Evolutionary conservation across 2,329 filamentous ascomycete species (phyloP), one percentile per base, ranked within the genome.

Genomic region (Colletotrichum magnum): DNA sequence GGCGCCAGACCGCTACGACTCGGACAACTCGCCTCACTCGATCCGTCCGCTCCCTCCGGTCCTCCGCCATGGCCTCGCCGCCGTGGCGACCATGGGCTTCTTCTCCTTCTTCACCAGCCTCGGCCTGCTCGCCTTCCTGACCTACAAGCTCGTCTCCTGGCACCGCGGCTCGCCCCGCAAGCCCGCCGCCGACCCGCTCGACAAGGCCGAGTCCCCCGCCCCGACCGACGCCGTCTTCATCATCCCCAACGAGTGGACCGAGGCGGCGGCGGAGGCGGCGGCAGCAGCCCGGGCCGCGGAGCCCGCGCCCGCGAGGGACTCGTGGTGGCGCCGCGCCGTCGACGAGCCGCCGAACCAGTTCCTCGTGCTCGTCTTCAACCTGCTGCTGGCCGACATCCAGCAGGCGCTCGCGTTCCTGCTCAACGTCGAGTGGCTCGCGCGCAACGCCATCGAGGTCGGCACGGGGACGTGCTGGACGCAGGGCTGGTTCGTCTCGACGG

Each of bases 401-500:
- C 91, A 93, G 74, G 85, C 88, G 7, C 76, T 88, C 0, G 88
- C 89, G 4, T 93, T 93, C 75, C 74, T 91, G 51, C 81, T 93
- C 57, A 92, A 90, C 70, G 84, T 86, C 4, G 80, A 86, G 43
- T 91, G 90, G 86, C 80, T 92, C 5, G 77, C 79, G 1, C 76
- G 81, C 15, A 82, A 91, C 75, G 82, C 80, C 0, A 85, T 93
- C 16, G 74, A 84, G 1, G 87, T 90, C 1, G 83, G 84, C 2
- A 86, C 85, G 0, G 73, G 82, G 1, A 81, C 86, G 6, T 93
- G 91, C 78, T 87, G 82, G 74, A 85, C 85, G 0, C 91, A 94
- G 77, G 91, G 90, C n/a, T 90, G 90, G 78, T 88, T 93, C 56
- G 82, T 93, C 3, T 91, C 89, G 5, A 88, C 87, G 0, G 92